These are phyloP conservation scores for Neonectria sp. DNA, from an alignment of 2,329 filamentous ascomycete genomes.

Conservation along the genomic window DNA sequence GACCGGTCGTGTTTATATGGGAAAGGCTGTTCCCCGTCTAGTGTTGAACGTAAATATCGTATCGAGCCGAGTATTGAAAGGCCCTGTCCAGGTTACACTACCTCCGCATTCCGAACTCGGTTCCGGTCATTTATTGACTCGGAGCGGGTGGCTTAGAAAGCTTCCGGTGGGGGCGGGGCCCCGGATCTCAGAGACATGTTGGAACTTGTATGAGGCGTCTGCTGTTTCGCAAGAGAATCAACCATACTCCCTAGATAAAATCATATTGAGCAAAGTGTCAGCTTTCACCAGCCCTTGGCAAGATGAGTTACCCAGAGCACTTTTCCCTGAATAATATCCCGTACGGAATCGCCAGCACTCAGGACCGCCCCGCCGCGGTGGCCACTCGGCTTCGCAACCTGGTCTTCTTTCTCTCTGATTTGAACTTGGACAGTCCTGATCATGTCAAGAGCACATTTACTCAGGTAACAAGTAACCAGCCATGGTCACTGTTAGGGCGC, in stretches of 20 bases:
- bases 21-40: neutral
- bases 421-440: conserved; percentile 7
- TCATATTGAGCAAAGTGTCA: neutral
- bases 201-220: neutral
- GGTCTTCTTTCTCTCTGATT: conserved; percentile 19
- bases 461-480: neutral
- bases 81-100: neutral
- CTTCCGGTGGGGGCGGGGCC: conserved; percentile 24
- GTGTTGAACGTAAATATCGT: too few species aligned
- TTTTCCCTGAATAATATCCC: conserved; percentile 26
- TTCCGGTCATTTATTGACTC: neutral
- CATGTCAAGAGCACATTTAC: conserved; percentile 4
- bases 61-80: too few species aligned
- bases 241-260: neutral
- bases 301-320: conserved; percentile 22
- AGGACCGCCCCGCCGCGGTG: conserved; percentile 8
- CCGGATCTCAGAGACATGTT: neutral
- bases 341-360: conserved; percentile 20
- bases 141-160: neutral
- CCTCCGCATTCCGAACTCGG: conserved; percentile 9
- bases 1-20: neutral
- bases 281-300: neutral
- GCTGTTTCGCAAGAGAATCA: neutral
- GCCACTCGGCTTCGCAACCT: conserved; percentile 20
- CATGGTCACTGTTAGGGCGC: too few species aligned